Percentiles rank a stretch among this genome's conserved stretches.
Evolutionary conservation across 441 rosid genomes (phyloP).

Genomic region (Euphorbia schlechtendalii): DNA sequence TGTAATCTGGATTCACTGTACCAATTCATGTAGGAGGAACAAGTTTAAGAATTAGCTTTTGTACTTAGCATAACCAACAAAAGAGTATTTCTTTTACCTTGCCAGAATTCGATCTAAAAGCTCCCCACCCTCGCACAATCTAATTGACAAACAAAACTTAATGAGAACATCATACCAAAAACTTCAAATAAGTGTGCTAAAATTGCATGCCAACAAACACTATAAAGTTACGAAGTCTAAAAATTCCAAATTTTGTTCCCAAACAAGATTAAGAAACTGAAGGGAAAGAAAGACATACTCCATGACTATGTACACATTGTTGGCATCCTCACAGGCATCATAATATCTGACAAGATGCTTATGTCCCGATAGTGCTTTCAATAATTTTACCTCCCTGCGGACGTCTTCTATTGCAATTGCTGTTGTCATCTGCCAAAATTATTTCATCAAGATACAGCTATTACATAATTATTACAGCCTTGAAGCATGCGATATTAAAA

Average conservation of each 20-base stretch:
- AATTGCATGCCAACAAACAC: neutral
- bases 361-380: constrained; percentile 87
- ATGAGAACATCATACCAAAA: constrained; percentile 15
- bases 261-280: constrained; percentile 13
- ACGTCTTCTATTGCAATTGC: constrained; percentile 93
- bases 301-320: constrained; percentile 93
- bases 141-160: constrained; percentile 24
- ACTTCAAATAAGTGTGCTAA: neutral
- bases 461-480: too few species aligned
- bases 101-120: constrained; percentile 86
- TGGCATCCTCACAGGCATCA: constrained; percentile 92
- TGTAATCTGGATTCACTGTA: constrained; percentile 7
- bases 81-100: constrained; percentile 58
- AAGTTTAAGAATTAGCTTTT: too few species aligned
- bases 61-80: too few species aligned
- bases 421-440: constrained; percentile 77
- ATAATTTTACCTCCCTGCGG: constrained; percentile 85
- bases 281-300: constrained; percentile 62
- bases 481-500: too few species aligned
- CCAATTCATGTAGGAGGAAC: too few species aligned
- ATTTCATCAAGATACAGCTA: constrained; percentile 14
- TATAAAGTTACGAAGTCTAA: neutral
- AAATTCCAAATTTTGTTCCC: constrained; percentile 10
- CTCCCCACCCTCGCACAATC: constrained; percentile 92
- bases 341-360: constrained; percentile 64